Conservation (phyloP, 768 basidiomycete species). For the Dioszegia aurantiaca region DNA sequence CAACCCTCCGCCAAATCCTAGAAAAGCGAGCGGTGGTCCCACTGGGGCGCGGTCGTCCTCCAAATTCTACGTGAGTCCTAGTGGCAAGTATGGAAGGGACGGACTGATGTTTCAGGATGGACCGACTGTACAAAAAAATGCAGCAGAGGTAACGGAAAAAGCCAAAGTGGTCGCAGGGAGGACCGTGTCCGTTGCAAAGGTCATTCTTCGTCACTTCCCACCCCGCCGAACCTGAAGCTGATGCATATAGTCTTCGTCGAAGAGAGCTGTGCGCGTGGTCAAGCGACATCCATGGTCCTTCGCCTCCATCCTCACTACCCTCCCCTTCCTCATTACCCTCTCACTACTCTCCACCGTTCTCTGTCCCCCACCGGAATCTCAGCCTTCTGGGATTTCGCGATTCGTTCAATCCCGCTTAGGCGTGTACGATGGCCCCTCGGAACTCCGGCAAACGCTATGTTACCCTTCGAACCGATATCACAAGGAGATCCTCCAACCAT, state of each 20-base stretch:
- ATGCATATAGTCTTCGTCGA: slow-evolving; percentile 22
- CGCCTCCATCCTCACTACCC: slow-evolving; percentile 37
- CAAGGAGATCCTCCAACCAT: slow-evolving; percentile 38
- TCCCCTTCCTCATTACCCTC: slow-evolving; percentile 38
- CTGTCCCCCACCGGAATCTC: slow-evolving; percentile 36
- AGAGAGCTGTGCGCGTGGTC: slow-evolving; percentile 26
- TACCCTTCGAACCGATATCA: slow-evolving; percentile 46
- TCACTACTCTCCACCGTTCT: slow-evolving; percentile 41
- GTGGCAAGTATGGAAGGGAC: no score
- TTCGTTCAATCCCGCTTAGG: slow-evolving; percentile 35
- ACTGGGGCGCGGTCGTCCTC: slow-evolving; percentile 4
- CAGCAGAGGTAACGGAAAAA: slow-evolving; percentile 20
- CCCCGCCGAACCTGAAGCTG: background rate
- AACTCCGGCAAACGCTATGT: slow-evolving; percentile 37
- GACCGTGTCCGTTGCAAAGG: slow-evolving; percentile 33
- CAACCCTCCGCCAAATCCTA: slow-evolving; percentile 2
- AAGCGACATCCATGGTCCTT: slow-evolving; percentile 39
- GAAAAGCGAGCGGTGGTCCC: slow-evolving; percentile 3
- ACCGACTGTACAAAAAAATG: slow-evolving; percentile 31
- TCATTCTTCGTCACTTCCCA: slow-evolving; percentile 13
- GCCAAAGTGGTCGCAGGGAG: slow-evolving; percentile 27
- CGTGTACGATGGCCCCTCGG: slow-evolving; percentile 15
- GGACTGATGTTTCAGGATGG: slow-evolving; percentile 31
- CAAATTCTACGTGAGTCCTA: slow-evolving; percentile 41
- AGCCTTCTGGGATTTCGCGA: slow-evolving; percentile 26